Evolutionary conservation across 306 rosid genomes (phyloP).

Genomic region (Oemleria cerasiformis): DNA sequence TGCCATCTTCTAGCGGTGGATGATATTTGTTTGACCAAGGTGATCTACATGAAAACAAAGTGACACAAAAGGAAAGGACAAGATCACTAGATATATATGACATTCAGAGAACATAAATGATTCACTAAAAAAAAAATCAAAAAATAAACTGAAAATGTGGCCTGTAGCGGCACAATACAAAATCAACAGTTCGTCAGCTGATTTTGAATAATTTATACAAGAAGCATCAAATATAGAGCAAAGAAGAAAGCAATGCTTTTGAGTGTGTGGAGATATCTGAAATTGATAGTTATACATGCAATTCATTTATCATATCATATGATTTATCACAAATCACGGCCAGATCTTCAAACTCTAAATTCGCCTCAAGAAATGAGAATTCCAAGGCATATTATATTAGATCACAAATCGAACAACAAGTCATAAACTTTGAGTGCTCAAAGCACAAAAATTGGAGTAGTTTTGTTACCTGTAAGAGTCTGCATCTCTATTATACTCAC

Average conservation of each 20-base stretch:
- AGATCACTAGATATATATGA: not conserved
- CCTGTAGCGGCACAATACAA: not conserved
- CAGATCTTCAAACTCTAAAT: conserved; percentile 3
- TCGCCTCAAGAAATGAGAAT: not conserved
- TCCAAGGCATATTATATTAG: not conserved
- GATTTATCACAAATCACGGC: not conserved
- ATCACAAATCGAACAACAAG: conserved; percentile 6
- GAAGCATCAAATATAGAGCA: no score
- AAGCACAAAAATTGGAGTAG: conserved; percentile 7
- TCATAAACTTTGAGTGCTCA: not conserved
- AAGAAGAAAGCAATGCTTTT: not conserved
- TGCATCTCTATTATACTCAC: conserved; percentile 96
- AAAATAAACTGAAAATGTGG: not conserved
- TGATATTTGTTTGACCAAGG: conserved; percentile 96
- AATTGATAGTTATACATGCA: not conserved
- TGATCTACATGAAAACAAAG: conserved; percentile 54
- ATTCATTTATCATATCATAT: not conserved
- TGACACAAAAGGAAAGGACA: not conserved
- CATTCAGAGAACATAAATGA: not conserved
- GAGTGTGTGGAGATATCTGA: not conserved
- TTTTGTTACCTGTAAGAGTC: conserved; percentile 73
- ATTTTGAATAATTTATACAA: not conserved
- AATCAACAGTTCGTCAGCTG: not conserved
- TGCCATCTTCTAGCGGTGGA: conserved; percentile 81
- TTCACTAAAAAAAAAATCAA: not conserved